Evolutionary conservation across 2,329 filamentous ascomycete genomes (phyloP).

Genomic region (Penicillium sp.): DNA sequence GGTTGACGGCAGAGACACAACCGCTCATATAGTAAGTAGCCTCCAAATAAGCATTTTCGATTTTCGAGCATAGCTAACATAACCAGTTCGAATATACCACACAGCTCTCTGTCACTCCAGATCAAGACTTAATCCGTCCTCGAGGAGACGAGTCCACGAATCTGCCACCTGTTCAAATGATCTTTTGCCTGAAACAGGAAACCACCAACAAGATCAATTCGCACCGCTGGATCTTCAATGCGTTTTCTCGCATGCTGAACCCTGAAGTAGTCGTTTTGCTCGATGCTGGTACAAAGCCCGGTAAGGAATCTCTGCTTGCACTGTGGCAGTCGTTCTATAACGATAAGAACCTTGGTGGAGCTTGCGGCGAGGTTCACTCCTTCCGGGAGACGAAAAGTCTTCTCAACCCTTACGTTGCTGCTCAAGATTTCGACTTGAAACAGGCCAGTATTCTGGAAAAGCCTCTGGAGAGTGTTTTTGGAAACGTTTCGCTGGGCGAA

Average conservation of each 20-base stretch:
- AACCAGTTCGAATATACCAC: constrained; percentile 84
- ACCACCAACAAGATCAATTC: constrained; percentile 99
- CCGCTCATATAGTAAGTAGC: constrained; percentile 67
- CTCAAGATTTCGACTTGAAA: constrained; percentile 99
- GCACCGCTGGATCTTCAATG: constrained; percentile 96
- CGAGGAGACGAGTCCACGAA: constrained; percentile 77
- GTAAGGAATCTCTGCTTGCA: constrained; percentile 80
- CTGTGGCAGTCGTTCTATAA: constrained; percentile 99
- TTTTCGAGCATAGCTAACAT: too few species aligned
- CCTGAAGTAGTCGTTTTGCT: constrained; percentile 93
- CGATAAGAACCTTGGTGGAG: constrained; percentile 94
- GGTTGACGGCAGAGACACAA: constrained; percentile 91
- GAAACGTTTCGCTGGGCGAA: constrained; percentile 94
- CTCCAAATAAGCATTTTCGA: too few species aligned
- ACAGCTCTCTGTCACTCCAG: constrained; percentile 89
- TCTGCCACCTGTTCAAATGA: constrained; percentile 93
- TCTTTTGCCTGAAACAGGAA: constrained; percentile 97
- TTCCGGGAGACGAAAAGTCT: constrained; percentile 85
- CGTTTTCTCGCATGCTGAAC: constrained; percentile 91
- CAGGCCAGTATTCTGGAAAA: constrained; percentile 99
- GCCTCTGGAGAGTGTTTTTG: constrained; percentile 90
- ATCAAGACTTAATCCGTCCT: constrained; percentile 90
- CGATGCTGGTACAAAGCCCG: constrained; percentile 94
- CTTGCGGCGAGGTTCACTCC: constrained; percentile 96
- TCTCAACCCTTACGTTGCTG: constrained; percentile 86